A percentile compares a stretch with the other conserved stretches of the same genome.
Evolutionary conservation across 1,284 basidiomycete genomes (phyloP).

Genomic region (Microbotryomycetes sp.): DNA sequence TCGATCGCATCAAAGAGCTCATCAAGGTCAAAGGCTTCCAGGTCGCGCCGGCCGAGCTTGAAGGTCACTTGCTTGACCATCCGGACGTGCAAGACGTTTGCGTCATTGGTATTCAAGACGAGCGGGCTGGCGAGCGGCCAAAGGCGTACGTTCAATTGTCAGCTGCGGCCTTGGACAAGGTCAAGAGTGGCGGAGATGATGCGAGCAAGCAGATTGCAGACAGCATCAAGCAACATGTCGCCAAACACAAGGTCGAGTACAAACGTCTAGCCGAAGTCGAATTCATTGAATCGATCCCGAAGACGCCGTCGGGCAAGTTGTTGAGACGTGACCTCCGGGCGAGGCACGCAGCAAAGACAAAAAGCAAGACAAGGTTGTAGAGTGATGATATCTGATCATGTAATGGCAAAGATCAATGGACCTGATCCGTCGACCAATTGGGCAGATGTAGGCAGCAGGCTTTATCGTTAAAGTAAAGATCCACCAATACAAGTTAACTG

Average conservation of each 20-base stretch:
- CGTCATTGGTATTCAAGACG: conserved; percentile 66
- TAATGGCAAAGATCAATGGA: too few species aligned
- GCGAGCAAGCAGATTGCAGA: conserved; percentile 17
- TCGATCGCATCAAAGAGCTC: conserved; percentile 31
- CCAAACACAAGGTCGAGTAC: conserved; percentile 60
- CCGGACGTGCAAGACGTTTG: conserved; percentile 61
- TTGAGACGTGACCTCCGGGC: background rate
- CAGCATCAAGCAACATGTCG: conserved; percentile 51
- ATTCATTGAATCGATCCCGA: conserved; percentile 60
- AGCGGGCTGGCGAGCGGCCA: conserved; percentile 69
- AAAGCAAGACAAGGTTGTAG: background rate
- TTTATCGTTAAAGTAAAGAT: too few species aligned
- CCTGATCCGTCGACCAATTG: too few species aligned
- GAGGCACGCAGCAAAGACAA: background rate
- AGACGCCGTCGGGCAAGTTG: conserved; percentile 22
- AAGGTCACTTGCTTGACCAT: conserved; percentile 65
- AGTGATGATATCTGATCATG: too few species aligned
- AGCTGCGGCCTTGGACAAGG: background rate
- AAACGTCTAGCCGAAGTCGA: conserved; percentile 64
- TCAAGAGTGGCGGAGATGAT: background rate
- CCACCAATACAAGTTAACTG: too few species aligned
- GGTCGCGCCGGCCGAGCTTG: conserved; percentile 56
- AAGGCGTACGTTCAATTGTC: conserved; percentile 41
- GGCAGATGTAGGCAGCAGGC: too few species aligned
- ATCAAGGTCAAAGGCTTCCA: conserved; percentile 28